A percentile compares a stretch with the other conserved stretches of the same genome.
Evolutionary conservation across 129 eudicot genomes (phyloP).

Genomic region (Ambrosia artemisiifolia): DNA sequence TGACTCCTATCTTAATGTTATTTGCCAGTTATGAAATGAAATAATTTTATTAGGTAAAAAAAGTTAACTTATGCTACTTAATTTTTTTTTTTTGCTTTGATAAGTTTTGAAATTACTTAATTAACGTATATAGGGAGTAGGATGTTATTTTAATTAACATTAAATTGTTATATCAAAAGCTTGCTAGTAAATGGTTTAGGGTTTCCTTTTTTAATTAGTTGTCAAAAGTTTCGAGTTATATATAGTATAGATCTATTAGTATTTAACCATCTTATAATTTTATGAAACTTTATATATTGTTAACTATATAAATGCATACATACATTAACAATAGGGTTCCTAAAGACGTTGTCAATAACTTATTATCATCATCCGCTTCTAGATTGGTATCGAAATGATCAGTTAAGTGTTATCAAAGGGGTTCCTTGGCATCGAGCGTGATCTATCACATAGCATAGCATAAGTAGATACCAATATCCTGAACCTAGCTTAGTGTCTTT

Average conservation of each 20-base stretch:
- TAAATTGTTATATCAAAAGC: background rate
- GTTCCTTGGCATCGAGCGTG: background rate
- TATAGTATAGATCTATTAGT: too few species aligned
- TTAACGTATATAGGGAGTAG: background rate
- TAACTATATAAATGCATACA: background rate
- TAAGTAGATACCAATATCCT: too few species aligned
- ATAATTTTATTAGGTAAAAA: too few species aligned
- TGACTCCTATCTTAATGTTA: too few species aligned
- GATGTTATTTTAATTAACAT: background rate
- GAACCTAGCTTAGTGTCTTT: too few species aligned
- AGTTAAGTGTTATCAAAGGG: background rate
- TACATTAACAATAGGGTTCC: background rate
- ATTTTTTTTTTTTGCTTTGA: background rate
- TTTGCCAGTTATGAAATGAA: too few species aligned
- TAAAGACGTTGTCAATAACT: background rate
- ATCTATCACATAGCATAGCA: background rate
- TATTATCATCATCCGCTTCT: background rate
- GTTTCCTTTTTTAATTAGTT: background rate
- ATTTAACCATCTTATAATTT: too few species aligned
- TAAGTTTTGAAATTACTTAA: slow-evolving; percentile 12
- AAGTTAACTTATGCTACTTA: background rate
- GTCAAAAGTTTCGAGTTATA: too few species aligned
- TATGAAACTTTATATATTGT: too few species aligned
- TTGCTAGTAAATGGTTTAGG: background rate
- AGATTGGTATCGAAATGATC: too few species aligned